Evolutionary conservation across 257 asterid species (phyloP), one percentile per base, ranked within the genome.

Genomic region (Penstemon eatonii): DNA sequence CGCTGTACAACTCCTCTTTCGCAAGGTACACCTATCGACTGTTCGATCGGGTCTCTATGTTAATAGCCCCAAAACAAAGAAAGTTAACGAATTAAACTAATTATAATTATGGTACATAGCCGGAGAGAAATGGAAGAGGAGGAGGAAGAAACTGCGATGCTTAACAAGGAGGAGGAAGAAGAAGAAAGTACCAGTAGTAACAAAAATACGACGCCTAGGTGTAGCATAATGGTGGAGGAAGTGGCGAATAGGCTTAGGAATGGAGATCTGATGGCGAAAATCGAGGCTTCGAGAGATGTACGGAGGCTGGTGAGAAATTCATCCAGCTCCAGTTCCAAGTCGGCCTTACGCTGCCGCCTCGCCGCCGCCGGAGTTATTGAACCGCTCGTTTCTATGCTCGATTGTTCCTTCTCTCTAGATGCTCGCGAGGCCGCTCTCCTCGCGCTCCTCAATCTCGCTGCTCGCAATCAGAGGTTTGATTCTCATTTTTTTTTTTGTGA

Each of bases 401-500:
- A 74, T 63, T 55, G 67, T 38, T 79, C 86, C 44, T 73, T 76
- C 42, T 79, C 90, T 13, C 75, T 87, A 40, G 75, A 75, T 10
- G 93, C 96, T 71, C 91, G 96, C 15, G 97, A 91, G 76, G 78
- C 95, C 36, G 93, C 95, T 36, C 86, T 91, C 3, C 86, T 91
- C 47, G 97, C 97, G 57, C 88, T 91, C 76, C 96, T 91, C 74
- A 91, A 91, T 75, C 95, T 91, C 73, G 97, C 97, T 42, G 95
- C 86, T 65, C 96, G 97, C 40, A 78, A 91, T 77, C 91, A 83
- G 76, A 78, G 89, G 97, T 61, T 25, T 25, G 2, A 19, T 40
- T 13, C 7, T 11, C 39, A 7, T 3, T 60, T 41, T n/a, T n/a
- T n/a, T n/a, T n/a, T 40, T 42, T n/a, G 3, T 61, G 2, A 25